These are phyloP conservation scores for Globisporangium mamillatum DNA, from an alignment of 352 stramenopile species.

Conservation along the genomic window DNA sequence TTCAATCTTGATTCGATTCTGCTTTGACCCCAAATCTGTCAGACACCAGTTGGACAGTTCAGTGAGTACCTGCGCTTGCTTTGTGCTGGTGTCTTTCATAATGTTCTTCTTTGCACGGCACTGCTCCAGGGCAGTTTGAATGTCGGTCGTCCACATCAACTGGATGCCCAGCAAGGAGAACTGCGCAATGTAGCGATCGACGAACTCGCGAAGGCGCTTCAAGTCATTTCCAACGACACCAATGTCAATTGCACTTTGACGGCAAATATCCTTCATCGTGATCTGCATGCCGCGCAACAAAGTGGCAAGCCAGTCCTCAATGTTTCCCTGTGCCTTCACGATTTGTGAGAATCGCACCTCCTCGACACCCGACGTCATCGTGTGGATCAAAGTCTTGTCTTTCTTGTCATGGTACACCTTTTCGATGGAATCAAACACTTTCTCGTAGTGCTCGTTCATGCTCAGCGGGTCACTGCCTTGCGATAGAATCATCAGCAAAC, in stretches of 20 bases:
- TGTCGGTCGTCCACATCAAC: constrained; percentile 96
- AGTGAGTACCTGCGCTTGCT: constrained; percentile 91
- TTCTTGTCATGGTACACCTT: constrained; percentile 98
- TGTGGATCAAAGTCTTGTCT: constrained; percentile 95
- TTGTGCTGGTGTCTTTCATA: constrained; percentile 96
- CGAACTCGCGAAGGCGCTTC: constrained; percentile 91
- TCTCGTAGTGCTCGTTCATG: constrained; percentile 99
- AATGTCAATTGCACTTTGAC: constrained; percentile 92
- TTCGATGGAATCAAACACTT: constrained; percentile 98
- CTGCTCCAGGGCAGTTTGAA: constrained; percentile 93
- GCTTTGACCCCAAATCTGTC: constrained; percentile 94
- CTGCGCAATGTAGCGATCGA: constrained; percentile 94
- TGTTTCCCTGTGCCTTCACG: constrained; percentile 97
- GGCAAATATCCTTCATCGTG: constrained; percentile 97
- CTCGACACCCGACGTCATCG: constrained; percentile 93
- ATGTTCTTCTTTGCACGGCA: constrained; percentile 96
- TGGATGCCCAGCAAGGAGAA: constrained; percentile 96
- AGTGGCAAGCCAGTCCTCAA: constrained; percentile 98
- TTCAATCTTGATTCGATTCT: constrained; percentile 98
- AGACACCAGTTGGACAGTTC: constrained; percentile 97
- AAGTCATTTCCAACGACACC: constrained; percentile 90
- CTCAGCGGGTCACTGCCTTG: constrained; percentile 96
- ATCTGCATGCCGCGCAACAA: constrained; percentile 93
- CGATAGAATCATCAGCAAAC: constrained; percentile 96
- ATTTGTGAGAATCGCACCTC: constrained; percentile 93